A percentile compares a stretch with the other conserved stretches of the same genome.
Conservation (phyloP, 2,329 filamentous ascomycete genomes). For the Phyllosticta citribraziliensis region DNA sequence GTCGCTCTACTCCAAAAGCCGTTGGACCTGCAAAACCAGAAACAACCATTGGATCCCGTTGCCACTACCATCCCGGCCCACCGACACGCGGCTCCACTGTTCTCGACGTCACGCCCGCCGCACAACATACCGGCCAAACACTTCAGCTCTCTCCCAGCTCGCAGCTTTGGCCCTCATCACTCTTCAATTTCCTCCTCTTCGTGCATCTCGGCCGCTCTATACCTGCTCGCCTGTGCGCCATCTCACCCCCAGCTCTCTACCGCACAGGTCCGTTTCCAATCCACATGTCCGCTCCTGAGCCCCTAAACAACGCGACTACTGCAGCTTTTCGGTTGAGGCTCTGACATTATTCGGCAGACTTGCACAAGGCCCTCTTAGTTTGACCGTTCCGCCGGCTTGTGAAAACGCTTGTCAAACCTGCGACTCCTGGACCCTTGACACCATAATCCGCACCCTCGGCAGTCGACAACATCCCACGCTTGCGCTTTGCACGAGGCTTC, state of each 20-base stretch:
- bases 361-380: not conserved
- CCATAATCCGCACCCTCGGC: not conserved
- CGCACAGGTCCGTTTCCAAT: not conserved
- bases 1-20: not conserved
- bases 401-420: not conserved
- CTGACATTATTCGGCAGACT: slow-evolving; percentile 1
- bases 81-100: slow-evolving; percentile 7
- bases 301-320: not conserved
- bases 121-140: not conserved
- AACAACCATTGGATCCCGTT: slow-evolving; percentile 4
- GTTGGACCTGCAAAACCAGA: not conserved
- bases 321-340: not conserved
- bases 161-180: not conserved
- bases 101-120: slow-evolving; percentile 10
- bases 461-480: not conserved
- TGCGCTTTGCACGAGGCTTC: not conserved
- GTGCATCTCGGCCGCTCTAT: not conserved
- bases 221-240: not conserved
- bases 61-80: not conserved
- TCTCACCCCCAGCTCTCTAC: not conserved
- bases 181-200: not conserved
- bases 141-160: not conserved
- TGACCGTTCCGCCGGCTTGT: not conserved
- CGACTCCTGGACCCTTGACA: not conserved
- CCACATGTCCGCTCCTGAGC: slow-evolving; percentile 4